Conservation (phyloP, 805 yeast genomes). For the Torulaspora microellipsoides region DNA sequence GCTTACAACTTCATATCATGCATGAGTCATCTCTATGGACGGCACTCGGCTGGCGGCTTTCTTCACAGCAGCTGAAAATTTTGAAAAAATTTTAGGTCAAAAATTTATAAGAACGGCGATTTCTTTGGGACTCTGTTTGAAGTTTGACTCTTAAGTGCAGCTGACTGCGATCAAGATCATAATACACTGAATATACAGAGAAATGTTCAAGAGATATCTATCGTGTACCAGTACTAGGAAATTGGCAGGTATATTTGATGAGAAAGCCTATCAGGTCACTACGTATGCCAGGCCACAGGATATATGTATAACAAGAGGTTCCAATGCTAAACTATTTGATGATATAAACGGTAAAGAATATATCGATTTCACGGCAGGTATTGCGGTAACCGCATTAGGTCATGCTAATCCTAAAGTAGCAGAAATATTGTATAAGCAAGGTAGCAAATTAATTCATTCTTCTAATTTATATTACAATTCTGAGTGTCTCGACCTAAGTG, state of each 20-base stretch:
- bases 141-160: conserved; percentile 20
- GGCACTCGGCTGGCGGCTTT: too few species aligned
- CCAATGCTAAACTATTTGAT: conserved; percentile 79
- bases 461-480: conserved; percentile 83
- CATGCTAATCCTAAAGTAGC: conserved; percentile 77
- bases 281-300: conserved; percentile 73
- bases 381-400: conserved; percentile 94
- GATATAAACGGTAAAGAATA: conserved; percentile 64
- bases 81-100: too few species aligned
- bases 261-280: conserved; percentile 47
- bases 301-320: conserved; percentile 71
- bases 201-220: conserved; percentile 22
- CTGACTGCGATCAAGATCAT: conserved; percentile 12
- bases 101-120: too few species aligned
- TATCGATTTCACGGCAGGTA: conserved; percentile 91
- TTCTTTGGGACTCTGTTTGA: background rate
- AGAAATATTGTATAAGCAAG: conserved; percentile 66
- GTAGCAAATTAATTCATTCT: conserved; percentile 67
- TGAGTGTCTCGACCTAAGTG: conserved; percentile 77
- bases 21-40: too few species aligned
- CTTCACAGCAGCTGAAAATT: too few species aligned
- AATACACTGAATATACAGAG: background rate
- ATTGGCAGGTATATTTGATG: conserved; percentile 12
- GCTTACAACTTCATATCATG: too few species aligned
- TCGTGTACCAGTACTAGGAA: conserved; percentile 13